Evolutionary conservation across 1,284 basidiomycete genomes (phyloP).

Genomic region (Cutaneotrichosporon cyanovorans): DNA sequence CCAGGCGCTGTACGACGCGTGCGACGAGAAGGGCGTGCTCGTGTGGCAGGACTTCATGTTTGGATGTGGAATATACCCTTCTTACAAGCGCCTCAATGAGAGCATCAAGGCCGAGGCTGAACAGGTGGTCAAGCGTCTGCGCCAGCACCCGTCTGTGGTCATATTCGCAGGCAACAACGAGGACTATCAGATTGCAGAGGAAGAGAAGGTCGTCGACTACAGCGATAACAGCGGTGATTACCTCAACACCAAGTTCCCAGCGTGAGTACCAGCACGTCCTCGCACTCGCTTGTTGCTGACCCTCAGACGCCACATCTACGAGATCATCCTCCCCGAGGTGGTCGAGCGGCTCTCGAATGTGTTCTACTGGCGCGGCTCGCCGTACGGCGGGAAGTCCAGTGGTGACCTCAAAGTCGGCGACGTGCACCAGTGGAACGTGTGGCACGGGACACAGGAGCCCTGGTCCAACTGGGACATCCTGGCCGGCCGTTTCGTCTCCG

Average conservation of each 20-base stretch:
- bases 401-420: conserved; percentile 72
- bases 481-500: conserved; percentile 72
- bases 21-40: conserved; percentile 61
- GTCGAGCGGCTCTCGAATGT: conserved; percentile 59
- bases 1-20: conserved; percentile 49
- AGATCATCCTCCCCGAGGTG: conserved; percentile 65
- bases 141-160: conserved; percentile 56
- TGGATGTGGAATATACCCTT: conserved; percentile 55
- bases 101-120: conserved; percentile 48
- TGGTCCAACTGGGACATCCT: conserved; percentile 86
- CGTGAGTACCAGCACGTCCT: conserved; percentile 40
- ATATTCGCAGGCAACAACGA: conserved; percentile 90
- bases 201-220: conserved; percentile 68
- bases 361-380: conserved; percentile 73
- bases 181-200: conserved; percentile 63
- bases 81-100: conserved; percentile 46
- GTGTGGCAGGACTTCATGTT: conserved; percentile 52
- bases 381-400: conserved; percentile 71
- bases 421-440: conserved; percentile 86
- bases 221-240: conserved; percentile 69
- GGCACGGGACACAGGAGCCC: conserved; percentile 74
- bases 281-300: neutral
- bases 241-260: conserved; percentile 74
- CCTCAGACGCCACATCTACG: conserved; percentile 68
- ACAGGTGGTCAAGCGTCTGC: conserved; percentile 47